Percentiles rank a stretch among this genome's conserved stretches.
These are phyloP conservation scores for Sinapis alba DNA, from an alignment of 441 rosid species.

Conservation along the genomic window DNA sequence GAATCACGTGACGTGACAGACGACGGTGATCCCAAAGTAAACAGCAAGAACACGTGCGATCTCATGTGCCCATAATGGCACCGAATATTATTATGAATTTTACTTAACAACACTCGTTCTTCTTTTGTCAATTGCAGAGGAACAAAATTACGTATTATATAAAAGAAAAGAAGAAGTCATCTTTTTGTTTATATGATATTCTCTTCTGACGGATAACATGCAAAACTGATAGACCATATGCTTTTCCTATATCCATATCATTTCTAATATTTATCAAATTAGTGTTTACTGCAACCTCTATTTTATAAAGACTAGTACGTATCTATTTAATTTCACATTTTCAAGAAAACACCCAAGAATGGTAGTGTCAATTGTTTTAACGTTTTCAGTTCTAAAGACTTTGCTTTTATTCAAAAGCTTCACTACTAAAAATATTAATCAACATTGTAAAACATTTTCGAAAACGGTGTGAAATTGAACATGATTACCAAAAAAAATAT, in stretches of 20 bases:
- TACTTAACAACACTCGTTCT: constrained; percentile 23
- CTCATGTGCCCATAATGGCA: constrained; percentile 54
- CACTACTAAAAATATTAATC: no score
- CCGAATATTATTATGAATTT: constrained; percentile 31
- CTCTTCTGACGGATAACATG: constrained; percentile 41
- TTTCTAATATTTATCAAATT: not conserved
- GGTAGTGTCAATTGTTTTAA: not conserved
- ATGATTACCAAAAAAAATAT: not conserved
- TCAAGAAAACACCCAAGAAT: not conserved
- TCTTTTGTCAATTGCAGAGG: constrained; percentile 2
- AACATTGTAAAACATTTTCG: no score
- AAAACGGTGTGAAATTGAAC: no score
- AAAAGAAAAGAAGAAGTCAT: constrained; percentile 18
- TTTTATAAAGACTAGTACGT: not conserved
- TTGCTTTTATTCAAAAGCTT: not conserved
- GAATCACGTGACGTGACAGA: constrained; percentile 58
- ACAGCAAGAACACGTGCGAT: constrained; percentile 58
- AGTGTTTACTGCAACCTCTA: not conserved
- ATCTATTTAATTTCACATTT: not conserved
- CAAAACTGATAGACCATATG: constrained; percentile 40
- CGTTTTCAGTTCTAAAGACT: not conserved
- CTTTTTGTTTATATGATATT: constrained; percentile 25
- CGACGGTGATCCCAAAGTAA: constrained; percentile 59
- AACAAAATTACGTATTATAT: not conserved
- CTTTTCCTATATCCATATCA: constrained; percentile 39